phyloP scores from a whole-genome alignment of 352 stramenopile species.

The Ochromonadaceae sp. region DNA sequence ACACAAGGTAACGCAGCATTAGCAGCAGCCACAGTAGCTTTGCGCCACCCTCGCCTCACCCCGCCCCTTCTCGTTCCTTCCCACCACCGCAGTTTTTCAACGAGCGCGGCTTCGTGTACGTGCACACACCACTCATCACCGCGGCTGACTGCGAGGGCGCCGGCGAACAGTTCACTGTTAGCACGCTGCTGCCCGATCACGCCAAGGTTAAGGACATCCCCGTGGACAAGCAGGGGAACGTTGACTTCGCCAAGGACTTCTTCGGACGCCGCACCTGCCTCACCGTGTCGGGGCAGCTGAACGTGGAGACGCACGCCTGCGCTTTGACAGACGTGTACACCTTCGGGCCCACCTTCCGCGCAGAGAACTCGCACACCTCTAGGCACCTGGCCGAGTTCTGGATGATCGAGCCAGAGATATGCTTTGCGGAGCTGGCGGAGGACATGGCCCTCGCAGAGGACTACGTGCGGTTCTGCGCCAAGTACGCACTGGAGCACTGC shows the following conservation, averaged over 20 bases:
- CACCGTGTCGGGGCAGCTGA: constrained; percentile 92
- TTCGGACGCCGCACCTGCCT: constrained; percentile 64
- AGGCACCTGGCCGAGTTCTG: constrained; percentile 71
- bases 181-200: constrained; percentile 52
- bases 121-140: constrained; percentile 87
- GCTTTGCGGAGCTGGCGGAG: constrained; percentile 61
- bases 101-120: constrained; percentile 73
- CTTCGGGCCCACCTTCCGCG: constrained; percentile 83
- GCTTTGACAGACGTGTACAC: constrained; percentile 79
- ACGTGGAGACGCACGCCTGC: constrained; percentile 79
- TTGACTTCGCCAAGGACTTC: constrained; percentile 72
- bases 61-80: neutral
- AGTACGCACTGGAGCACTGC: constrained; percentile 78
- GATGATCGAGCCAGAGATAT: constrained; percentile 83
- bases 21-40: too few species aligned
- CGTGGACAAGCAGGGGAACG: constrained; percentile 40
- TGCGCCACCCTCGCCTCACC: neutral
- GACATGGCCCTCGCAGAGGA: constrained; percentile 87
- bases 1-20: too few species aligned
- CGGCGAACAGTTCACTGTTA: constrained; percentile 88
- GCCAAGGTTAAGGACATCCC: constrained; percentile 28
- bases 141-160: constrained; percentile 92
- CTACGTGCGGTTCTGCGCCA: constrained; percentile 82
- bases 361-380: constrained; percentile 85
- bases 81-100: constrained; percentile 58